Base-by-base conservation (phyloP, 2,329 filamentous ascomycete species). In the Teratosphaeria destructans region DNA sequence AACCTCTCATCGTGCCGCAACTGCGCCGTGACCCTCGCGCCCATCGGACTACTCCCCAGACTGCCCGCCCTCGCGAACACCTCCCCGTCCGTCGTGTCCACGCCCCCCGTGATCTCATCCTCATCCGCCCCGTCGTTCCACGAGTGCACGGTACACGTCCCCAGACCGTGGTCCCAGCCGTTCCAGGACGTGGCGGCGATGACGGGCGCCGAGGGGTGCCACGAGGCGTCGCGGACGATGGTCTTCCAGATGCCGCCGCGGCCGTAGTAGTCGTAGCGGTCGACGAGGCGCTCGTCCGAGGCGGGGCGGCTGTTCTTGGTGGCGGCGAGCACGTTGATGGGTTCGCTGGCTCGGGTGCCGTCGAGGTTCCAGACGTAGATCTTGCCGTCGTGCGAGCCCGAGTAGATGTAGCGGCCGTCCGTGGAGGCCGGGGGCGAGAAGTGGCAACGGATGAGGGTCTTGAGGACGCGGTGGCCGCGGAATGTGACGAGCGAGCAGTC, bases 401-500 rank as follows among this genome's bases (percentile, higher is more conserved):
- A 89, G 75, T 96, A 97, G 26, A 99, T 91, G 70, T 96, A 97
- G 67, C 90, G 82, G 8, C 89, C 91, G 71, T 96, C 89, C 1
- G 90, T 93, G 70, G 89, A 92, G 11, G 82, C 84, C 0, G 90
- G 85, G 0, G 94, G 94, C 35, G 89, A 94, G 75, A 99, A 99
- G 75, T 97, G 93, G 69, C 94, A 97, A 62, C 94, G 82, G 66
- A 97, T 96, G 49, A 97, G 79, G 0, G 94, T 97, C 68, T 90
- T 87, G 62, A 95, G 81, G 12, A 99, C 90, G 63, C 83, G 84
- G 75, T 99, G 94, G 10, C 93, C 93, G 29, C 90, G 85, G 80
- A 95, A 97, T 0, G 93, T 96, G 54, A 97, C 94, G 2, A 96
- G 78, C 0, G 89, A 95, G 77, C 93, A 95, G 74, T 97, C 94